A percentile compares a stretch with the other conserved stretches of the same genome.
These are phyloP conservation scores for Cyclostephanos tholiformis DNA, from an alignment of 108 stramenopile genomes.

Conservation along the genomic window DNA sequence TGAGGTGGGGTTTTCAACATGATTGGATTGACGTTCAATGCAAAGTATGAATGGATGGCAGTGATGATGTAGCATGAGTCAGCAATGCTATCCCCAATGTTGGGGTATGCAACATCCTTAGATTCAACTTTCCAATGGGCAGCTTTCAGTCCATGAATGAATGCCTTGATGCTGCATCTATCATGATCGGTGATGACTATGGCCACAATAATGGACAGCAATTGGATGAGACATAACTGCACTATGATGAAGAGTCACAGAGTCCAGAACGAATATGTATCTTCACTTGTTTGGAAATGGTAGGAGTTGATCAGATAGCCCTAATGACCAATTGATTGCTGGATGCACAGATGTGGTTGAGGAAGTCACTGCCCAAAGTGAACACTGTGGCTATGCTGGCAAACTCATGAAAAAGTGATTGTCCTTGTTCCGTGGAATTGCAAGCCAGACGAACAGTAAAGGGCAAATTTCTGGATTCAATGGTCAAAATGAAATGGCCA, in stretches of 20 bases:
- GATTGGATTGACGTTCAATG: neutral
- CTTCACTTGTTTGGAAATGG: neutral
- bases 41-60: neutral
- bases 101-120: neutral
- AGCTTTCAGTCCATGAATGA: neutral
- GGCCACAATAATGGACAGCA: neutral
- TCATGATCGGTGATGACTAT: slow-evolving; percentile 2
- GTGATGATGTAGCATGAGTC: neutral
- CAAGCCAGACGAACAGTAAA: slow-evolving; percentile 1
- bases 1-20: neutral
- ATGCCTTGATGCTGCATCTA: neutral
- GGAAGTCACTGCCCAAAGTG: neutral
- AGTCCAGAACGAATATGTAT: neutral
- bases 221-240: neutral
- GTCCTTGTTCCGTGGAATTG: neutral
- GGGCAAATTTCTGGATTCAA: neutral
- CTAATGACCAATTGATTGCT: neutral
- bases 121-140: neutral
- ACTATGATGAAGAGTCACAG: neutral
- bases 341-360: neutral
- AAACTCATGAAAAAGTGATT: slow-evolving; percentile 8
- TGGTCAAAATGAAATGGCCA: slow-evolving; percentile 15
- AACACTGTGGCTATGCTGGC: neutral
- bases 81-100: neutral
- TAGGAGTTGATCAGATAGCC: slow-evolving; percentile 13